Base-by-base conservation (phyloP, 106 monocot genomes). In the Narthecium ossifragum region DNA sequence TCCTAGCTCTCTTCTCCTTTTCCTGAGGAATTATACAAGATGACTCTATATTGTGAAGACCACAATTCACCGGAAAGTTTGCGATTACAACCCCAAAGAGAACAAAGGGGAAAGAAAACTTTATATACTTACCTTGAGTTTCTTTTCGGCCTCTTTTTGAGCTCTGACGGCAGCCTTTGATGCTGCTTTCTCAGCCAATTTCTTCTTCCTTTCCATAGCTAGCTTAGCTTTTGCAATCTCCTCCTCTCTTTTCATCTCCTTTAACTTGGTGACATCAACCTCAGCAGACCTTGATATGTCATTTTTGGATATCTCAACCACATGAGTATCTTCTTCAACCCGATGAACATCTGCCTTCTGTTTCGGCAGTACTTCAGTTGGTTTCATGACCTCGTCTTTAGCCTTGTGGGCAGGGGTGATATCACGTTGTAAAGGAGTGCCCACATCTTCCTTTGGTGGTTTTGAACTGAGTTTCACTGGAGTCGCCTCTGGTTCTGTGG, bases 151-250 rank as follows among this genome's bases (percentile, higher is more conserved):
- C 40, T 92, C 87, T 58, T 92, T 92, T 57, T 80, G 80, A 34
- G 87, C 92, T 56, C 66, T 72, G 0, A 37, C 66, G 24, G 73
- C 84, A 6, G 90, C 96, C 65, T 87, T 90, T 2, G 70, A 74
- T 29, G 77, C 86, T 57, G 89, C 75, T 71, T 90, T 98, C 69
- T 90, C 96, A 23, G 86, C 78, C 39, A 66, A 41, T 64, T 83
- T 98, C 62, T 86, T 98, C 74, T 87, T 98, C 67, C 96, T 74
- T 62, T 98, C 93, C 61, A 73, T 34, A 10, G 96, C 90, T 30
- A 59, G 52, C 68, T 81, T 86, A 67, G 82, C 78, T 78, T 98
- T 98, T 5, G 75, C 80, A 51, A 90, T 78, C 73, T 98, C 90
- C 64, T 96, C 94, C 30, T 86, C 90, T 52, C 83, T 84, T 65